Conservation (phyloP, 1,139 yeast genomes). For the Pichia terricola region DNA sequence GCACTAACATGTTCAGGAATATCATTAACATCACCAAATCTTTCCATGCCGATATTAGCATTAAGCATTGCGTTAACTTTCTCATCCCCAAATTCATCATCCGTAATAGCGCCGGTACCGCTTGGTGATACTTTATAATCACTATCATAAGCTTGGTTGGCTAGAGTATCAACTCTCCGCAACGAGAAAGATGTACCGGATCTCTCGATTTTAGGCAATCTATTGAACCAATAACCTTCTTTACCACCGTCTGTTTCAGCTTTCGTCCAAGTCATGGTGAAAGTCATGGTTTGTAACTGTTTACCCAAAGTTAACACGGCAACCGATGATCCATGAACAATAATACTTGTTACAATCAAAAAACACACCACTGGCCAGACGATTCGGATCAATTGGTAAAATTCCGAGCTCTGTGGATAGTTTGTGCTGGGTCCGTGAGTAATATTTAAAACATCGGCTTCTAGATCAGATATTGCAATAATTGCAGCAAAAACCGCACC, state of each 20-base stretch:
- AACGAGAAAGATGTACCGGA: constrained; percentile 70
- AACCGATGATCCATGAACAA: constrained; percentile 94
- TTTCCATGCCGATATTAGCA: constrained; percentile 13
- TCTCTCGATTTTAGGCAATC: constrained; percentile 66
- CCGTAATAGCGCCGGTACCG: constrained; percentile 2
- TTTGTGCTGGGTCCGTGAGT: constrained; percentile 47
- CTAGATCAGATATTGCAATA: constrained; percentile 72
- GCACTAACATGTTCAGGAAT: constrained; percentile 38
- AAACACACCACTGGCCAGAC: constrained; percentile 92
- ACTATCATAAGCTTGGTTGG: constrained; percentile 20
- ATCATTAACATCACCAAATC: constrained; percentile 14
- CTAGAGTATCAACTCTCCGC: constrained; percentile 67
- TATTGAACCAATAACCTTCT: constrained; percentile 68
- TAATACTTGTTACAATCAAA: constrained; percentile 73
- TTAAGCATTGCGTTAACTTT: constrained; percentile 9
- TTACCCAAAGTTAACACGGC: constrained; percentile 81
- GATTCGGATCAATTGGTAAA: constrained; percentile 60
- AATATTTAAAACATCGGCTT: constrained; percentile 33
- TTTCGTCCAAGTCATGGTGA: constrained; percentile 77
- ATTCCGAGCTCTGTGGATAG: constrained; percentile 48
- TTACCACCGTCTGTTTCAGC: constrained; percentile 41
- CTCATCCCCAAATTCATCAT: constrained; percentile 8
- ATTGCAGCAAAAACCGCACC: constrained; percentile 92
- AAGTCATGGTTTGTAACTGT: constrained; percentile 82
- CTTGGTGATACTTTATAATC: background rate